These are phyloP conservation scores for Raddia guianensis DNA, from an alignment of 176 grass and related monocot species.

Conservation along the genomic window DNA sequence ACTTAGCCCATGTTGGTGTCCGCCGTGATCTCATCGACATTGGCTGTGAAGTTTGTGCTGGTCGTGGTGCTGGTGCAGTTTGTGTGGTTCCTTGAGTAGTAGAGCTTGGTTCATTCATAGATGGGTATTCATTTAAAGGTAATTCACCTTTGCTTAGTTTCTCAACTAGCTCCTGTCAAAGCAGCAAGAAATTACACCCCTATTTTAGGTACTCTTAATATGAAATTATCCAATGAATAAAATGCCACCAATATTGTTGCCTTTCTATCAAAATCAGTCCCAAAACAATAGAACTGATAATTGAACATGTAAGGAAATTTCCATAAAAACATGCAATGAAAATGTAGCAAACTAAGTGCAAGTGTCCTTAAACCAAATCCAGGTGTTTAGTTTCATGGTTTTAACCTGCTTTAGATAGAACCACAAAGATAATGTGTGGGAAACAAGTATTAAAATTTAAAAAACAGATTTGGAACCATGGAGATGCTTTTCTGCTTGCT, in stretches of 20 bases:
- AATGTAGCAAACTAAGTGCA: background rate
- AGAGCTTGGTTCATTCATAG: constrained; percentile 63
- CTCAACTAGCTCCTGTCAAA: constrained; percentile 73
- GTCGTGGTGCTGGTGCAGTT: background rate
- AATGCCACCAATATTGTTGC: background rate
- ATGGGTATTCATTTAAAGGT: constrained; percentile 73
- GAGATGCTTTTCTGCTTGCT: background rate
- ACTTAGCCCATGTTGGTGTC: constrained; percentile 83
- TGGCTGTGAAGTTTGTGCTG: constrained; percentile 50
- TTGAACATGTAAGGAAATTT: background rate
- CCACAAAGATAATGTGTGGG: background rate
- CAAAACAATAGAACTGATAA: background rate
- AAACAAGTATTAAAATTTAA: background rate
- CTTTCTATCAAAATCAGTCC: background rate
- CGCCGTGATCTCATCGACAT: constrained; percentile 77
- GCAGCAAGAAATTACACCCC: constrained; percentile 9
- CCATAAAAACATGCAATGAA: background rate
- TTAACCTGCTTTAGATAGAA: background rate
- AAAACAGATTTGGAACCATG: background rate
- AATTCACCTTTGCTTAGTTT: constrained; percentile 79
- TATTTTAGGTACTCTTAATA: background rate
- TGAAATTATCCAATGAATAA: background rate
- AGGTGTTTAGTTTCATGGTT: background rate
- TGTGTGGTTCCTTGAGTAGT: constrained; percentile 38
- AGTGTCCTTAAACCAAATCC: background rate